Base-by-base conservation (phyloP, 2,329 filamentous ascomycete species). In the Trichoderma arundinaceum region DNA sequence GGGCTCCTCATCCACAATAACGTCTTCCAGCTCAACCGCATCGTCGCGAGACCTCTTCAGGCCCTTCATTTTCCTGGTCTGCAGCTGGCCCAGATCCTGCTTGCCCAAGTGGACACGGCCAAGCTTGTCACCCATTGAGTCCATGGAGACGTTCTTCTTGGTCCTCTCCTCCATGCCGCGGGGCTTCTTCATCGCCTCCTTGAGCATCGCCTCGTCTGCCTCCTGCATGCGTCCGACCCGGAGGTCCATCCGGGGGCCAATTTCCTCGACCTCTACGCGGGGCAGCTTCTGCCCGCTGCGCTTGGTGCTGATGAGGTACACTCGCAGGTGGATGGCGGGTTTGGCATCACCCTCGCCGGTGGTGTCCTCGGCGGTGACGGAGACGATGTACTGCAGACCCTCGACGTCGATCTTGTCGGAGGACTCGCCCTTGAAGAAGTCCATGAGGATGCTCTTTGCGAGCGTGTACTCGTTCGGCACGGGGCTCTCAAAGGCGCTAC, bases 1-100 rank as follows among this genome's bases (percentile, higher is more conserved):
- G 54, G 76, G 22, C 9, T 64, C 70, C 33, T 80, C 78, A 46
- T 79, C 76, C 22, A 73, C 74, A 17, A 72, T 68, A 8, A 72
- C 80, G 71, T 81, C 82, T 66, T 79, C 83, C 59, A 84, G 78
- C 66, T 81, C 81, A 15, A 73, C 81, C 4, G 80, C 82, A 59
- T 85, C 86, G 68, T 88, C 88, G 63, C 92, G 87, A 69, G 85
- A 88, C 70, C 95, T 86, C 87, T 98, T 99, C 71, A 99, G 79
- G 71, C 94, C 95, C 88, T 99, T 99, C 94, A 99, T 98, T 88
- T 99, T 99, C 75, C 95, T 89, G 61, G 94, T 96, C 83, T 99
- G 95, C 78, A 99, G 79, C 72, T 90, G 86, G 75, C 83, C 84
- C 66, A 99, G 85, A 80, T 99, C 93, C 80, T 97, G 93, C 82